Evolutionary conservation across 192 early-diverging fungal species (phyloP).

Genomic region (Coemansia nantahalensis): DNA sequence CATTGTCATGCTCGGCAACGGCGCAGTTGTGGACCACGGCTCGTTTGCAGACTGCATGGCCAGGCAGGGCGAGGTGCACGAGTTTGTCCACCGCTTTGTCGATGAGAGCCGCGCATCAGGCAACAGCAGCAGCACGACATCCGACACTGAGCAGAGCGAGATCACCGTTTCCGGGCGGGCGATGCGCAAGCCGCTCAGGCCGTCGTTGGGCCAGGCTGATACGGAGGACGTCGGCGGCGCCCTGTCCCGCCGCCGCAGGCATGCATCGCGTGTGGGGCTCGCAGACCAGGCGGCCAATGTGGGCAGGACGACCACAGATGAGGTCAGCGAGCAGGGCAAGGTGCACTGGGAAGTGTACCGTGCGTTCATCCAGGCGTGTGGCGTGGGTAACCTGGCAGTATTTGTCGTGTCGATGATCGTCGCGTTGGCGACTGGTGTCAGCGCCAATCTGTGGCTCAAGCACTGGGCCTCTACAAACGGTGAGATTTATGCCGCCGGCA

Average conservation of each 20-base stretch:
- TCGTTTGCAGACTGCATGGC: conserved; percentile 52
- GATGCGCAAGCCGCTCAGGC: conserved; percentile 27
- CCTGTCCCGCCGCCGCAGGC: neutral
- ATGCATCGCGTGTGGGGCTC: neutral
- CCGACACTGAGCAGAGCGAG: conserved; percentile 29
- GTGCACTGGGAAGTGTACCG: conserved; percentile 78
- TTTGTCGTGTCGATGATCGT: conserved; percentile 61
- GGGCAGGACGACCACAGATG: conserved; percentile 61
- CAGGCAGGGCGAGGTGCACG: conserved; percentile 34
- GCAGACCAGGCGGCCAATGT: neutral
- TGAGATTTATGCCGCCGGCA: conserved; percentile 11
- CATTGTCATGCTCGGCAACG: conserved; percentile 55
- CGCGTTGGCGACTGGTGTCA: conserved; percentile 57
- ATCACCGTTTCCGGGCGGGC: conserved; percentile 20
- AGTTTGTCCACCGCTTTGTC: conserved; percentile 50
- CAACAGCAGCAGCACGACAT: conserved; percentile 12
- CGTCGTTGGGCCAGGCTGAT: conserved; percentile 54
- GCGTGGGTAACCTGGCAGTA: conserved; percentile 52
- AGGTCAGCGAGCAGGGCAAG: conserved; percentile 78
- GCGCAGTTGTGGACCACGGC: conserved; percentile 53
- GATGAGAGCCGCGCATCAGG: conserved; percentile 19
- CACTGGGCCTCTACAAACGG: conserved; percentile 67
- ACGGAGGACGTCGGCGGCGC: conserved; percentile 21
- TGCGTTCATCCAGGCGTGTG: conserved; percentile 78
- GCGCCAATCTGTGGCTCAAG: conserved; percentile 69